Percentiles rank a stretch among this genome's conserved stretches.
Evolutionary conservation across 2,329 filamentous ascomycete genomes (phyloP).

Genomic region (Microsporum canis): DNA sequence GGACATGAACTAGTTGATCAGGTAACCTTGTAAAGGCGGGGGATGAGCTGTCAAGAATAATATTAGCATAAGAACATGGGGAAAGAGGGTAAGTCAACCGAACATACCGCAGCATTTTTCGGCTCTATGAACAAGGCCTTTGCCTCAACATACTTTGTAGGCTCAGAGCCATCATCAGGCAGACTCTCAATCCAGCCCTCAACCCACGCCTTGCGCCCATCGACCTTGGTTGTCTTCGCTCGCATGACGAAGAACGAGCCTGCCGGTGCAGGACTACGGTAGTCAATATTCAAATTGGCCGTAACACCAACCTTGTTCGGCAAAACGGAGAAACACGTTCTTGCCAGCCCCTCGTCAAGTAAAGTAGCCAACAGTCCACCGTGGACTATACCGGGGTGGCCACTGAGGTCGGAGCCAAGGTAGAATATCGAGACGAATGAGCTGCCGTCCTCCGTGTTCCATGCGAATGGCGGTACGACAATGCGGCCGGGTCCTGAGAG

Average conservation of each 20-base stretch:
- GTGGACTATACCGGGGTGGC: slow-evolving; percentile 63
- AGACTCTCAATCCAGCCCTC: slow-evolving; percentile 27
- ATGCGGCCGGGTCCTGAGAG: slow-evolving; percentile 65
- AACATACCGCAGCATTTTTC: slow-evolving; percentile 57
- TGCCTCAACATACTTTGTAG: slow-evolving; percentile 51
- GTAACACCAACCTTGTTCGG: slow-evolving; percentile 44
- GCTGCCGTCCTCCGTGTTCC: slow-evolving; percentile 60
- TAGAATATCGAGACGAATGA: slow-evolving; percentile 53
- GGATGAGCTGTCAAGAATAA: slow-evolving; percentile 5
- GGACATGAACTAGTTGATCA: slow-evolving; percentile 4
- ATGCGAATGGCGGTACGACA: slow-evolving; percentile 68
- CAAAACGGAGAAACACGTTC: slow-evolving; percentile 45
- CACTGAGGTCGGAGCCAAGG: slow-evolving; percentile 51
- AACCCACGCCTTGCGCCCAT: slow-evolving; percentile 32
- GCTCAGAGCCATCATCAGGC: slow-evolving; percentile 62
- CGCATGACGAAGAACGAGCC: slow-evolving; percentile 50
- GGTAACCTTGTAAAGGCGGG: slow-evolving; percentile 14
- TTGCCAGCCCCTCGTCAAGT: slow-evolving; percentile 56
- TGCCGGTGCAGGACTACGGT: slow-evolving; percentile 49
- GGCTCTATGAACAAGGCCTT: slow-evolving; percentile 49
- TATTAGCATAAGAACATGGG: not conserved
- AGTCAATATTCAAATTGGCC: slow-evolving; percentile 49
- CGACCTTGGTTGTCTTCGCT: slow-evolving; percentile 33
- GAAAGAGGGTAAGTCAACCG: not conserved
- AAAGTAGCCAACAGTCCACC: slow-evolving; percentile 59